Conservation (phyloP, 2,329 filamentous ascomycete genomes). For the Nectriaceae sp. region DNA sequence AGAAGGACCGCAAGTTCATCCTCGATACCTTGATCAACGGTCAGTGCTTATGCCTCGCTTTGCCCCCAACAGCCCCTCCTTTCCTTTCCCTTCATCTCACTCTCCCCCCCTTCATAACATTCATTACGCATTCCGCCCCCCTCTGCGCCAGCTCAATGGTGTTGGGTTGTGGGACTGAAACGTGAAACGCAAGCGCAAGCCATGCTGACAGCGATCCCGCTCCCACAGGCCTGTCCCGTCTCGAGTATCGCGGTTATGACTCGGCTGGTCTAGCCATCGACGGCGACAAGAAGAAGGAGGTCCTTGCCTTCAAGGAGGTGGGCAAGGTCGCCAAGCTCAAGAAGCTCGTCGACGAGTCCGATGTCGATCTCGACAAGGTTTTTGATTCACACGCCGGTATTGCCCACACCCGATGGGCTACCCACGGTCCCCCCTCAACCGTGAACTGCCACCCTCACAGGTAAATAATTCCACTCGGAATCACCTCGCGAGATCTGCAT, state of each 20-base stretch:
- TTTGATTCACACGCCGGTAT: conserved; percentile 99
- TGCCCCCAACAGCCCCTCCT: conserved; percentile 18
- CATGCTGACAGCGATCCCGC: conserved; percentile 30
- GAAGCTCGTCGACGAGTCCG: conserved; percentile 82
- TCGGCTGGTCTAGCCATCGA: conserved; percentile 95
- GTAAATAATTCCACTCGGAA: conserved; percentile 63
- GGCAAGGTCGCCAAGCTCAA: conserved; percentile 98
- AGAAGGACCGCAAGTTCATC: conserved; percentile 97
- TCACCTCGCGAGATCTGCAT: too few species aligned
- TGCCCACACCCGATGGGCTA: conserved; percentile 98
- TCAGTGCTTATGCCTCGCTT: conserved; percentile 46
- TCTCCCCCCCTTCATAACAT: conserved; percentile 17
- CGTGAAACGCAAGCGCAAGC: conserved; percentile 28
- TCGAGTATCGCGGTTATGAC: conserved; percentile 99
- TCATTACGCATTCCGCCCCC: conserved; percentile 26
- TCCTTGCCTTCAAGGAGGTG: conserved; percentile 97
- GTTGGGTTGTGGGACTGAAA: conserved; percentile 18
- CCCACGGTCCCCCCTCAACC: conserved; percentile 91
- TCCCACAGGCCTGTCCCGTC: conserved; percentile 77
- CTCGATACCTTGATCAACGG: conserved; percentile 95
- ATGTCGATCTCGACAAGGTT: conserved; percentile 85
- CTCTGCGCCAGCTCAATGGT: background rate
- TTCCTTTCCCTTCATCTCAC: background rate
- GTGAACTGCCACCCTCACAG: conserved; percentile 98
- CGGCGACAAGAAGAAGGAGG: conserved; percentile 98